Percentiles rank a stretch among this genome's conserved stretches.
Evolutionary conservation across 2,329 filamentous ascomycete species (phyloP).

Genomic region (Thelonectria olida): DNA sequence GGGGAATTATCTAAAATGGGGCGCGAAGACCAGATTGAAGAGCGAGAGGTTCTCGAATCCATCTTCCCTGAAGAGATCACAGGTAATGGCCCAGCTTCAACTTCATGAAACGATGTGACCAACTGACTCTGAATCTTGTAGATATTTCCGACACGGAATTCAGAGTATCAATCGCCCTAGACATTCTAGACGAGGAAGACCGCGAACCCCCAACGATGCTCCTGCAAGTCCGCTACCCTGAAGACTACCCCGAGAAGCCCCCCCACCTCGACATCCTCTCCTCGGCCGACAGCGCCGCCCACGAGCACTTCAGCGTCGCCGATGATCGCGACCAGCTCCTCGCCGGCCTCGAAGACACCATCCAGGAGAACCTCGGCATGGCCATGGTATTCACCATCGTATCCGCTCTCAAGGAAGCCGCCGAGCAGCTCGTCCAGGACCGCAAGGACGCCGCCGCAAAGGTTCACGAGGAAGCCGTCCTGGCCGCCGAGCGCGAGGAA

Average conservation of each 20-base stretch:
- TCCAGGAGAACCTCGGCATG: conserved; percentile 95
- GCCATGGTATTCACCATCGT: conserved; percentile 96
- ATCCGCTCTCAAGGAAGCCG: conserved; percentile 85
- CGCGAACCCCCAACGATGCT: conserved; percentile 76
- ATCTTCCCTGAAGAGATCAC: conserved; percentile 99
- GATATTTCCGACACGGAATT: conserved; percentile 92
- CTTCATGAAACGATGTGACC: conserved; percentile 5
- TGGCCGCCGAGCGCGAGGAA: conserved; percentile 83
- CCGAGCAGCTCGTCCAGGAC: conserved; percentile 84
- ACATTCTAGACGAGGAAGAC: conserved; percentile 74
- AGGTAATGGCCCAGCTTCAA: conserved; percentile 61
- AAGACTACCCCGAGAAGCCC: conserved; percentile 87
- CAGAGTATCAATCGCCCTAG: conserved; percentile 85
- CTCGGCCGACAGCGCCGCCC: conserved; percentile 73
- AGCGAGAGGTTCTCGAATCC: conserved; percentile 96
- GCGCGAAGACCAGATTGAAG: conserved; percentile 90
- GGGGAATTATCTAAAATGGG: conserved; percentile 58
- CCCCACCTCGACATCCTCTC: conserved; percentile 83
- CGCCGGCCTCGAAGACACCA: conserved; percentile 73
- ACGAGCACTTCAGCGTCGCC: conserved; percentile 80
- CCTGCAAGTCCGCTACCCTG: conserved; percentile 89
- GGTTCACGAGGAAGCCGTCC: conserved; percentile 62
- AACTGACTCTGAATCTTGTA: conserved; percentile 46
- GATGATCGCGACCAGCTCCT: conserved; percentile 82
- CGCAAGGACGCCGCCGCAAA: conserved; percentile 73